Evolutionary conservation across 129 eudicot genomes (phyloP).

Genomic region (Ambrosia artemisiifolia): DNA sequence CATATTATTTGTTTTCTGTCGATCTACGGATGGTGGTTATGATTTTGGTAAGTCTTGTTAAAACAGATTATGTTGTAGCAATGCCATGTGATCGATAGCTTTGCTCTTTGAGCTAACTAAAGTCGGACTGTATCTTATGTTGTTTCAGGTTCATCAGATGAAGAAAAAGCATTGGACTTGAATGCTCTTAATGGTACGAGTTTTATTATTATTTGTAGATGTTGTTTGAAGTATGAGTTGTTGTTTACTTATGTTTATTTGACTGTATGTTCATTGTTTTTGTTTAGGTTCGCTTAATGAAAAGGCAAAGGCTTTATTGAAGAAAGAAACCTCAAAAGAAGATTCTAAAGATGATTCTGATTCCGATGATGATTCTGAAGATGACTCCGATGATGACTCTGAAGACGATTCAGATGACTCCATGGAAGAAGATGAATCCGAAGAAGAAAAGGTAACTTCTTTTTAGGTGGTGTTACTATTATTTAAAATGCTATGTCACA

Average conservation of each 20-base stretch:
- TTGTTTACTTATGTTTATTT: neutral
- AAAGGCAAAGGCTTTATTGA: conserved; percentile 28
- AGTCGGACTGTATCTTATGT: neutral
- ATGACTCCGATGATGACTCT: conserved; percentile 20
- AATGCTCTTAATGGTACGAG: conserved; percentile 19
- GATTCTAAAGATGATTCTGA: conserved; percentile 25
- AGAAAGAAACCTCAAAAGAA: conserved; percentile 12
- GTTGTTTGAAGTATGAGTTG: neutral
- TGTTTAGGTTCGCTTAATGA: conserved; percentile 14
- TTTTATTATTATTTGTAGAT: too few species aligned
- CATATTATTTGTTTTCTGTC: neutral
- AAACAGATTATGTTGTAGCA: neutral
- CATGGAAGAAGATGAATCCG: conserved; percentile 41
- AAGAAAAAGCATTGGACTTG: conserved; percentile 30
- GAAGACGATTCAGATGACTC: conserved; percentile 30
- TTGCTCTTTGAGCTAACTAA: neutral
- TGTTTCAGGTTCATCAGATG: conserved; percentile 26
- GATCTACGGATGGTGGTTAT: conserved; percentile 18
- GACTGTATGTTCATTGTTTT: neutral
- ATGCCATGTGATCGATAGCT: too few species aligned
- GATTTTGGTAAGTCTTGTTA: conserved; percentile 23
- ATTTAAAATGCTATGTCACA: too few species aligned
- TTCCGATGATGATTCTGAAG: conserved; percentile 24
- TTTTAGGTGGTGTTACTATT: neutral
- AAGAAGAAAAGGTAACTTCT: conserved; percentile 30